These are phyloP conservation scores for Russula vinacea DNA, from an alignment of 768 basidiomycete genomes.

Conservation along the genomic window DNA sequence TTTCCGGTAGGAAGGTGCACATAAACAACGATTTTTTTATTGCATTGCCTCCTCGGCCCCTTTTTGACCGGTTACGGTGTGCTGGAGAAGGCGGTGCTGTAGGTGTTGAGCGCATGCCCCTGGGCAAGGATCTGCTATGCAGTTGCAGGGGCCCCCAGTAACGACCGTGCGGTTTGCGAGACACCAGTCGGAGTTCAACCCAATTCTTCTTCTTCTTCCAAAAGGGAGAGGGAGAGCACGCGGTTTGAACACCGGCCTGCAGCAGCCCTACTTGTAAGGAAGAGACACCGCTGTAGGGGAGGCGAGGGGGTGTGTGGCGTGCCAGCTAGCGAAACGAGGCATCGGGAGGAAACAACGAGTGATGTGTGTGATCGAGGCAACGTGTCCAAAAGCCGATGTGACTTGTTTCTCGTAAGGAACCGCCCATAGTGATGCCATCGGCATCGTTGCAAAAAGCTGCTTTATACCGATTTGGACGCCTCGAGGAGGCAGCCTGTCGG, in stretches of 20 bases:
- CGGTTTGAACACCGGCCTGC: neutral
- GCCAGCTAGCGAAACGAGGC: conserved; percentile 19
- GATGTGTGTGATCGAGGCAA: conserved; percentile 27
- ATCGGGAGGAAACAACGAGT: conserved; percentile 17
- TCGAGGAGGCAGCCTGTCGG: conserved; percentile 22
- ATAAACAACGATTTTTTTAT: neutral
- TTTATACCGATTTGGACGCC: conserved; percentile 23
- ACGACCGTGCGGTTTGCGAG: conserved; percentile 19
- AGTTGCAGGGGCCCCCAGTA: neutral
- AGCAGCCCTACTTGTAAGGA: conserved; percentile 8
- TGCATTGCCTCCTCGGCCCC: conserved; percentile 7
- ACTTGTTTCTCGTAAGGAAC: conserved; percentile 10
- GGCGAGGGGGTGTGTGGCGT: neutral
- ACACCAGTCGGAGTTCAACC: conserved; percentile 24
- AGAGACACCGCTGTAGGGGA: conserved; percentile 15
- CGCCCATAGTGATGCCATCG: conserved; percentile 25
- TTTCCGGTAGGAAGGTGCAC: neutral
- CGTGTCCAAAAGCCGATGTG: conserved; percentile 24
- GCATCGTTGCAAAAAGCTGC: conserved; percentile 17
- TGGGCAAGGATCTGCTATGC: conserved; percentile 8
- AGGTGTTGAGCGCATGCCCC: neutral
- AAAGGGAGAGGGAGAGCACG: conserved; percentile 5
- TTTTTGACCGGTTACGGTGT: neutral
- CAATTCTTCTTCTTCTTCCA: neutral
- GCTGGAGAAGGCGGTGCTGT: conserved; percentile 8